Conservation (phyloP, 225 moss, liverwort and hornwort species). For the Asterella californica region DNA sequence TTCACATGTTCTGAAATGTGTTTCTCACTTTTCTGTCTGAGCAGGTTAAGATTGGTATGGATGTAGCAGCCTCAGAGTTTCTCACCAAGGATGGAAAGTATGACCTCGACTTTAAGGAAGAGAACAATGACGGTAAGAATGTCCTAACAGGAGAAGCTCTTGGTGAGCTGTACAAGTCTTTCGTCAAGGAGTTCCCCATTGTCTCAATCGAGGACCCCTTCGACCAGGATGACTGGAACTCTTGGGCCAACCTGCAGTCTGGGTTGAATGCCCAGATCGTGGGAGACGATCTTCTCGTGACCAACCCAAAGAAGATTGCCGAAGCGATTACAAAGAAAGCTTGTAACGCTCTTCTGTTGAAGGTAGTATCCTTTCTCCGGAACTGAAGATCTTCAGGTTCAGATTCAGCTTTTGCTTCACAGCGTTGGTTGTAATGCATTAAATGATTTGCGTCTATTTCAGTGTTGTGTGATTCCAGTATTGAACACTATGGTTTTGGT, state of each 20-base stretch:
- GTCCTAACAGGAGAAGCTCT: constrained; percentile 72
- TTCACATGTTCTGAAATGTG: background rate
- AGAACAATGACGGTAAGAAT: constrained; percentile 78
- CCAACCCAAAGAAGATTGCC: constrained; percentile 90
- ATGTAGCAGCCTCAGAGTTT: constrained; percentile 95
- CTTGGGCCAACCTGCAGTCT: constrained; percentile 72
- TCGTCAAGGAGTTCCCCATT: constrained; percentile 83
- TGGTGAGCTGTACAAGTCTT: constrained; percentile 87
- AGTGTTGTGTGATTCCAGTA: background rate
- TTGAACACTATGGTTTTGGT: background rate
- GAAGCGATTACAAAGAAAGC: constrained; percentile 89
- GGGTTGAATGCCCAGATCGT: constrained; percentile 79
- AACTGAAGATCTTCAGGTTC: background rate
- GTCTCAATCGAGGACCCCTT: constrained; percentile 96
- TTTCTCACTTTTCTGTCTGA: background rate
- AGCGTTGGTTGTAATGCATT: background rate
- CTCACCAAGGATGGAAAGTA: constrained; percentile 77
- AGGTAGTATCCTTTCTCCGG: constrained; percentile 37
- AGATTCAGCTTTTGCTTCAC: background rate
- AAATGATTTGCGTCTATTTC: background rate
- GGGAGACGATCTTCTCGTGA: constrained; percentile 87
- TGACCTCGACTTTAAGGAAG: constrained; percentile 94
- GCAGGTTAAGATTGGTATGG: constrained; percentile 89
- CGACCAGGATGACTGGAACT: constrained; percentile 97
- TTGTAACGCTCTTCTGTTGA: constrained; percentile 85